These are phyloP conservation scores for Lojkania enalia DNA, from an alignment of 2,329 filamentous ascomycete species.

Conservation along the genomic window DNA sequence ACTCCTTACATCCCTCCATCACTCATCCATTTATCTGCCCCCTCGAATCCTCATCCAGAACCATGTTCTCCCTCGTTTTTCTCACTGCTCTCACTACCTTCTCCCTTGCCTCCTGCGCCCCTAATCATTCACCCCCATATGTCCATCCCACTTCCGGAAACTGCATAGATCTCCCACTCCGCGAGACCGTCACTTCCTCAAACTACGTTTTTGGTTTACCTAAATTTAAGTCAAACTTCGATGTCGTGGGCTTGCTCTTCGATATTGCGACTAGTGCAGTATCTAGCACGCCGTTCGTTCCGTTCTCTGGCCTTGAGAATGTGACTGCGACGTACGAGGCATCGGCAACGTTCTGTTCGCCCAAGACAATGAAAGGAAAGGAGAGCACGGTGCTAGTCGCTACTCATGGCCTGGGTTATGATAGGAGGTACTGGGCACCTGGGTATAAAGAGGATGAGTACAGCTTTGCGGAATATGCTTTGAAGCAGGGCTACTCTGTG, in stretches of 20 bases:
- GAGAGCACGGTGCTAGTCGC: conserved; percentile 33
- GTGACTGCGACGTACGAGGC: conserved; percentile 11
- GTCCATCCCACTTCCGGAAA: conserved; percentile 9
- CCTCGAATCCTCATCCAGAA: too few relatives aligned
- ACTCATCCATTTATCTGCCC: too few relatives aligned
- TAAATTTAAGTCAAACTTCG: conserved; percentile 17
- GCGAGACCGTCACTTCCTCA: conserved; percentile 6
- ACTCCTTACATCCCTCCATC: too few relatives aligned
- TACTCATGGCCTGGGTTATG: conserved; percentile 39
- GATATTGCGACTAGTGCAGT: neutral
- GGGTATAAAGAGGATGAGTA: conserved; percentile 28
- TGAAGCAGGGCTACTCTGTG: conserved; percentile 37
- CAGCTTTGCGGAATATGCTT: conserved; percentile 40
- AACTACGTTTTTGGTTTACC: conserved; percentile 3
- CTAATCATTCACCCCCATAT: neutral
- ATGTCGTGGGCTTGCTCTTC: conserved; percentile 11
- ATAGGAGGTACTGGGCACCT: conserved; percentile 40
- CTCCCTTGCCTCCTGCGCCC: neutral
- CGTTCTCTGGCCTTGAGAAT: conserved; percentile 9
- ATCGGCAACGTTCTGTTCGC: conserved; percentile 17
- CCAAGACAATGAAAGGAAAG: conserved; percentile 12
- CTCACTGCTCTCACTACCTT: neutral
- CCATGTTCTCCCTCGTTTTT: too few relatives aligned
- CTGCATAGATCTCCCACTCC: conserved; percentile 14
- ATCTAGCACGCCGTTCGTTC: conserved; percentile 6